Evolutionary conservation across 2,329 filamentous ascomycete species (phyloP).

Genomic region (Exutisphaerella laricina): DNA sequence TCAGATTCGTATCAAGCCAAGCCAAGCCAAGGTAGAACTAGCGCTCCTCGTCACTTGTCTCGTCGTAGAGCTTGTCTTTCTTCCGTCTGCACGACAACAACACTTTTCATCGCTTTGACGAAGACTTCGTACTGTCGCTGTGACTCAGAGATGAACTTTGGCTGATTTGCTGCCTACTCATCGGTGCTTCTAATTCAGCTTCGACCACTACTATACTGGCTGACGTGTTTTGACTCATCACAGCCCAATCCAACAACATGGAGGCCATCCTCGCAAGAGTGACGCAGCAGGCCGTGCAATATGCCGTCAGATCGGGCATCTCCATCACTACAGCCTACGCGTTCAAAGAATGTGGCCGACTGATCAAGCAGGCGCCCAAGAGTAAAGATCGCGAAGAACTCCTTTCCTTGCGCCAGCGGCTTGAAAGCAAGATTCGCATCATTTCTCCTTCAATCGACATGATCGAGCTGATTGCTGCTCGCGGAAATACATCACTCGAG

Average conservation of each 20-base stretch:
- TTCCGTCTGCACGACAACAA: too few species aligned
- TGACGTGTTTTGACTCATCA: slow-evolving; percentile 7
- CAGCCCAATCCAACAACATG: slow-evolving; percentile 49
- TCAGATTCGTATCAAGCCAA: too few species aligned
- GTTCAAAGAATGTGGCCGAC: slow-evolving; percentile 70
- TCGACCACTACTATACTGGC: neutral
- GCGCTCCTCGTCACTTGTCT: too few species aligned
- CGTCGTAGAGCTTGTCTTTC: too few species aligned
- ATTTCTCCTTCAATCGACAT: slow-evolving; percentile 87
- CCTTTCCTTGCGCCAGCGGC: slow-evolving; percentile 61
- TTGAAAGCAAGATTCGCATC: slow-evolving; percentile 87
- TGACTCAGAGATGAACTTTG: neutral
- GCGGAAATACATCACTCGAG: slow-evolving; percentile 75
- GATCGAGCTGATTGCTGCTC: slow-evolving; percentile 77
- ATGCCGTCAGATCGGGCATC: slow-evolving; percentile 83
- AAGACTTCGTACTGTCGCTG: neutral
- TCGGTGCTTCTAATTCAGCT: neutral
- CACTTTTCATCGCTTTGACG: neutral
- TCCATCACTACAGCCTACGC: slow-evolving; percentile 79
- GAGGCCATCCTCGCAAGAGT: slow-evolving; percentile 62
- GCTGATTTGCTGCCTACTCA: neutral
- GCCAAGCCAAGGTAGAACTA: too few species aligned
- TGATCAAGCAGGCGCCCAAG: slow-evolving; percentile 71
- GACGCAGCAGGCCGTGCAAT: slow-evolving; percentile 79
- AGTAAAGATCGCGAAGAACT: slow-evolving; percentile 66